Percentiles rank a stretch among this genome's conserved stretches.
phyloP scores from a whole-genome alignment of 352 stramenopile genomes.

The Pythium rishiriense region DNA sequence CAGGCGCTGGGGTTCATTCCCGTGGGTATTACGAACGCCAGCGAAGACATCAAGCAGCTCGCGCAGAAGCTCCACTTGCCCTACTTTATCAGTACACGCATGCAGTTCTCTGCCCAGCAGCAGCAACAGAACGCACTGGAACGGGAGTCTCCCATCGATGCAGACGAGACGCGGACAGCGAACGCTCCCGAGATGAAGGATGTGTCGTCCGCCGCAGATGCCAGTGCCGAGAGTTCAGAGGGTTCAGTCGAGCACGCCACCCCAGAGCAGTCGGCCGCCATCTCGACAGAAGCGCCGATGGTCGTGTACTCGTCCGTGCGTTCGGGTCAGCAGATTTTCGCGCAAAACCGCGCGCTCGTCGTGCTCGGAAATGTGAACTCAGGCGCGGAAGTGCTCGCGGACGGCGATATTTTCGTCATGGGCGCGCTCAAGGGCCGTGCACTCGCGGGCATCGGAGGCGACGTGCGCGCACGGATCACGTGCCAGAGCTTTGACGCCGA shows the following conservation, averaged over 20 bases:
- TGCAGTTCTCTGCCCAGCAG: conserved; percentile 33
- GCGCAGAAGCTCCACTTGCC: conserved; percentile 61
- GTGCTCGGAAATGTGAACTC: conserved; percentile 87
- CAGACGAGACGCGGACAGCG: neutral
- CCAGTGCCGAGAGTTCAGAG: conserved; percentile 2
- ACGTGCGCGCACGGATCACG: conserved; percentile 61
- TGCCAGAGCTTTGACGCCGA: conserved; percentile 88
- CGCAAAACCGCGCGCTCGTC: conserved; percentile 78
- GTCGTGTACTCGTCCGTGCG: conserved; percentile 74
- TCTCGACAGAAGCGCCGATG: conserved; percentile 37
- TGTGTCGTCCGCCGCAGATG: neutral
- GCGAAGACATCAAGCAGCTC: conserved; percentile 79
- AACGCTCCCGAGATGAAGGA: neutral
- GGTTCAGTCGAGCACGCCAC: neutral
- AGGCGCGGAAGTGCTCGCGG: conserved; percentile 84
- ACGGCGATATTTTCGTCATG: conserved; percentile 85
- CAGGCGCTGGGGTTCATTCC: conserved; percentile 47
- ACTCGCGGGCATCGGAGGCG: conserved; percentile 82
- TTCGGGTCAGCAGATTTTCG: conserved; percentile 88
- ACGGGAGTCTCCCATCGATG: neutral
- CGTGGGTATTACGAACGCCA: conserved; percentile 83
- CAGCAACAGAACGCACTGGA: neutral
- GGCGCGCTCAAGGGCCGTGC: conserved; percentile 82
- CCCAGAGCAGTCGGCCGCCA: neutral
- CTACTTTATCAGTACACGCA: conserved; percentile 75